Percentiles rank a stretch among this genome's conserved stretches.
Conservation (phyloP, 2,329 filamentous ascomycete species). For the Mycosphaerelloides madeirae region DNA sequence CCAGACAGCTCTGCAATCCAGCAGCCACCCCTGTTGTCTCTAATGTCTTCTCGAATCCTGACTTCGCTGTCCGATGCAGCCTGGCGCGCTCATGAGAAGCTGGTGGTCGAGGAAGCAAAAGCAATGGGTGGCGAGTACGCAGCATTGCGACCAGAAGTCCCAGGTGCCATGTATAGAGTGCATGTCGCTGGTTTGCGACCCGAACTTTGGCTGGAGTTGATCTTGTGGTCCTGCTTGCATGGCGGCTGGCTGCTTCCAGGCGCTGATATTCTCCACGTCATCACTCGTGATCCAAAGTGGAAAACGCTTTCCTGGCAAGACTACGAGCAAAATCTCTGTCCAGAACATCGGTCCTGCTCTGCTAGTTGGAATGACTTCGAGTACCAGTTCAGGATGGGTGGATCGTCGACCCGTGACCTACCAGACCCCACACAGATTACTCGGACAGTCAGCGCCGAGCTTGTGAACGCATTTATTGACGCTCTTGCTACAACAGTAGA, state of each 20-base stretch:
- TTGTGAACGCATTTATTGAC: slow-evolving; percentile 53
- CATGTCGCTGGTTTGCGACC: slow-evolving; percentile 38
- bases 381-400: slow-evolving; percentile 28
- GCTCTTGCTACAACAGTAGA: slow-evolving; percentile 45
- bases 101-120: slow-evolving; percentile 25
- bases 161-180: slow-evolving; percentile 40
- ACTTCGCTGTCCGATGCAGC: slow-evolving; percentile 48
- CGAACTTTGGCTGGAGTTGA: slow-evolving; percentile 50
- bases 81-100: slow-evolving; percentile 44
- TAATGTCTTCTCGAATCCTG: slow-evolving; percentile 46
- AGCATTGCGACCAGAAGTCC: slow-evolving; percentile 41
- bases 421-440: slow-evolving; percentile 25
- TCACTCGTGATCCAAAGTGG: slow-evolving; percentile 28
- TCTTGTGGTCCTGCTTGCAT: slow-evolving; percentile 48
- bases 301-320: slow-evolving; percentile 40
- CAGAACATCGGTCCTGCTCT: slow-evolving; percentile 18
- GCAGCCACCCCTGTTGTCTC: slow-evolving; percentile 45
- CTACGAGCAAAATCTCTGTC: slow-evolving; percentile 31
- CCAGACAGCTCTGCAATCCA: slow-evolving; percentile 36
- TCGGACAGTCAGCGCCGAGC: slow-evolving; percentile 54
- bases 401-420: slow-evolving; percentile 18
- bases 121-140: slow-evolving; percentile 34
- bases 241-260: slow-evolving; percentile 45
- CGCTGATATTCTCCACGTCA: slow-evolving; percentile 33
- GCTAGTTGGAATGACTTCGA: slow-evolving; percentile 29